These are phyloP conservation scores for Nannizziopsis barbatae DNA, from an alignment of 2,329 filamentous ascomycete genomes.

Conservation along the genomic window DNA sequence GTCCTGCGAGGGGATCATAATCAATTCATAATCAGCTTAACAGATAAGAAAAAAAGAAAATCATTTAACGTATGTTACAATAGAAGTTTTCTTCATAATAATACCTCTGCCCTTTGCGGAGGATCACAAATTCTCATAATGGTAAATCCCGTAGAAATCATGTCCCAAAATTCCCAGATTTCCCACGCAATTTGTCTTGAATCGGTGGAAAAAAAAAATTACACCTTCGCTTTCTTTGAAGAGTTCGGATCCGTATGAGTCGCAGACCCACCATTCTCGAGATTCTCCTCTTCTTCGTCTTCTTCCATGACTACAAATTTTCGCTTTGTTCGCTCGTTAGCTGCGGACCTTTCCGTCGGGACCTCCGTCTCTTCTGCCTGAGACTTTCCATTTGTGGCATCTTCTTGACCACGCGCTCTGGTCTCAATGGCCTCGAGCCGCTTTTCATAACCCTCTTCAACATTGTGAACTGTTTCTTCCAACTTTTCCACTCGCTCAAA, in stretches of 20 bases:
- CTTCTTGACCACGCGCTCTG: conserved; percentile 21
- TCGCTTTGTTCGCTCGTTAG: conserved; percentile 22
- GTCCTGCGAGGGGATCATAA: too few relatives aligned
- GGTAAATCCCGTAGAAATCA: too few relatives aligned
- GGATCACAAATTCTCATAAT: too few relatives aligned
- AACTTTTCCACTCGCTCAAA: conserved; percentile 49
- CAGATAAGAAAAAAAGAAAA: too few relatives aligned
- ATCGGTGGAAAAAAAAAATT: background rate
- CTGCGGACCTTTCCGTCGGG: conserved; percentile 16
- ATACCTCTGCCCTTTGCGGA: too few relatives aligned
- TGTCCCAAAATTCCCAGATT: too few relatives aligned
- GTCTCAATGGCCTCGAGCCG: conserved; percentile 37
- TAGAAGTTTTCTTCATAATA: too few relatives aligned
- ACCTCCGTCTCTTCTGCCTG: conserved; percentile 20
- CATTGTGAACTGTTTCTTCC: conserved; percentile 46
- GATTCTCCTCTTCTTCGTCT: conserved; percentile 12
- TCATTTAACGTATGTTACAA: too few relatives aligned
- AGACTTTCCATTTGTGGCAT: conserved; percentile 13
- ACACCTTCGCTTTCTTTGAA: conserved; percentile 7
- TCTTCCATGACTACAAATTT: conserved; percentile 21
- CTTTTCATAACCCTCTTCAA: conserved; percentile 49
- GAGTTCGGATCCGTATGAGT: background rate
- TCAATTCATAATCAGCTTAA: too few relatives aligned
- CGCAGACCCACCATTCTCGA: background rate
- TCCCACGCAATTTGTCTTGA: too few relatives aligned